Evolutionary conservation across 2,329 filamentous ascomycete species (phyloP), one percentile per base, ranked within the genome.

Genomic region (Fusarium sp.): DNA sequence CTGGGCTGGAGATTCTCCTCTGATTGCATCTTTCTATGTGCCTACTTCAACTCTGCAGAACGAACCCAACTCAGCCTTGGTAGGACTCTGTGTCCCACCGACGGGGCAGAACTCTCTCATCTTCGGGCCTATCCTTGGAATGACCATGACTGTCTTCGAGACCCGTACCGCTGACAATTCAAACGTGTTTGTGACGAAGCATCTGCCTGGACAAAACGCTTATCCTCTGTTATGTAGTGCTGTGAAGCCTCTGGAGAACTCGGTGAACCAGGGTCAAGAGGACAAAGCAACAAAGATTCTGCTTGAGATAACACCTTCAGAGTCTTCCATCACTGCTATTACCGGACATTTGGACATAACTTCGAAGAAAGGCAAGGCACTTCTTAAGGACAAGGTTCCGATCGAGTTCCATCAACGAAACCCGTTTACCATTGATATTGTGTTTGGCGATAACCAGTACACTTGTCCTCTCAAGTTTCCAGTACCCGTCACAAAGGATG

Each of bases 1-100:
- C 15, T 83, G 79, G 80, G 59, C 68, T 1, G 81, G 81, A 10
- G 63, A 71, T 0, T 78, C 80, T 7, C 68, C 80, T 1, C 68
- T 85, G 19, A 57, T 83, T 43, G 79, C 75, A 4, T 80, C 81
- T 0, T 83, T 82, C 68, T 78, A 80, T 23, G 78, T 80, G 6
- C 77, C 81, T 4, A 73, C 80, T 1, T 67, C 71, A 5, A 61
- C 73, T 1, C 69, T 83, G 1, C 77, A 79, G 41, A 55, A 74
- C 7, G 76, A 81, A 37, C 75, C 76, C 7, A 68, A 71, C 32
- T 73, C 71, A 6, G 68, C 74, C 1, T 54, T 70, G 10, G 72
- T 82, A 17, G 75, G 77, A 7, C 61, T 84, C 9, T 71, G 63
- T 22, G 58, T 82, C 3, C 65, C 74, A 8, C 66, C 64, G 7